A percentile compares a stretch with the other conserved stretches of the same genome.
Conservation (phyloP, 768 basidiomycete genomes). For the Exidia glandulosa region DNA sequence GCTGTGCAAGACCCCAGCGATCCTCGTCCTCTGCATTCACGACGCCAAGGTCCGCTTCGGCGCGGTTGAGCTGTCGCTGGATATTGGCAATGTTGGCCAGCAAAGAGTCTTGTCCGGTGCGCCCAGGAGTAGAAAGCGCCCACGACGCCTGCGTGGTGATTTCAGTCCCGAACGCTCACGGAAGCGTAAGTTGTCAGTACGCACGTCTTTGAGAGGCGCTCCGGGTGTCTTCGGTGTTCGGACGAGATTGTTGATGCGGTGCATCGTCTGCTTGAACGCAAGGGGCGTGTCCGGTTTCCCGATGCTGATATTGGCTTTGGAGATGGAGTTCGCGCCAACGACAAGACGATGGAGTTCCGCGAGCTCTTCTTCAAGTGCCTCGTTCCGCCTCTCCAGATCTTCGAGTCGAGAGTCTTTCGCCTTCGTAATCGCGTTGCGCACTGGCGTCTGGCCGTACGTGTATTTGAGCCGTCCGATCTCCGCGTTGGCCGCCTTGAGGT, state of each 20-base stretch:
- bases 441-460: conserved; percentile 59
- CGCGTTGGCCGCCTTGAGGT: conserved; percentile 64
- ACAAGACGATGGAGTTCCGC: conserved; percentile 8
- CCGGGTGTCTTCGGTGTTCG: conserved; percentile 69
- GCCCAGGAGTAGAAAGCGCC: conserved; percentile 50
- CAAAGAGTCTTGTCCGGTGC: conserved; percentile 36
- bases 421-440: conserved; percentile 64
- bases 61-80: conserved; percentile 62
- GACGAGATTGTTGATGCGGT: conserved; percentile 15
- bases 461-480: conserved; percentile 65
- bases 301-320: not conserved
- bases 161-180: not conserved
- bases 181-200: too few species aligned
- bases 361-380: conserved; percentile 64
- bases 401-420: conserved; percentile 69
- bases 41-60: conserved; percentile 78
- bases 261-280: conserved; percentile 9
- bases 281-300: conserved; percentile 1
- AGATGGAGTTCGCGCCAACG: not conserved
- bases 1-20: conserved; percentile 48
- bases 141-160: conserved; percentile 47
- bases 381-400: conserved; percentile 64
- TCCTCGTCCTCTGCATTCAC: conserved; percentile 68
- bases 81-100: conserved; percentile 63
- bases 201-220: conserved; percentile 64